Base-by-base conservation (phyloP, 352 stramenopile genomes). In the Phytophthora uliginosa region DNA sequence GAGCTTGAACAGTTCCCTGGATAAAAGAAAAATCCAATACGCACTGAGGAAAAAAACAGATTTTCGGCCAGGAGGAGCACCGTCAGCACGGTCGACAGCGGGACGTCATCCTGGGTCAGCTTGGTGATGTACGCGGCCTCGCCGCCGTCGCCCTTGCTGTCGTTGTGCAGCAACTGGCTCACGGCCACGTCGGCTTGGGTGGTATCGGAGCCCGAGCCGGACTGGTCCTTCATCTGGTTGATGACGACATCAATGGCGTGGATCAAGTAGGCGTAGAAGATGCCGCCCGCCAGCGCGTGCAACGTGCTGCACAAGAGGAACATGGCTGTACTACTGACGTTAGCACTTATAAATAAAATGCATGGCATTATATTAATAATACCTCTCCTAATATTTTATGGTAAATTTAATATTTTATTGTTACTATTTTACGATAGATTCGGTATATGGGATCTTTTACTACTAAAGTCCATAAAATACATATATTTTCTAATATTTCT, bases 1-100 rank as follows among this genome's bases (percentile, higher is more conserved):
- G 18, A 92, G 69, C 63, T 89, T 85, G 67, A 88, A 92, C 3
- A 92, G 60, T 34, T 92, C 85, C 7, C 68, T 50, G 7, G 83
- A 85, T 2, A 92, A 59, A 12, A 90, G 55, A 47, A 89, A 83
- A 55, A 92, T 86, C 85, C 85, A 92, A 69, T 90, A 92, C 13
- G 85, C 85, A 51, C 79, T 87, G 18, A 92, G 66, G 24, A 92
- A 63, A 90, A 88, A 36, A 89, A 86, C 22, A 92, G 66, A 63
- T 91, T 92, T 56, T 92, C 78, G 8, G 82, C 59, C 34, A 89
- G 56, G 18, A 92, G 69, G 22, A 91, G 63, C 22, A 77, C 69
- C 45, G 81, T 88, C 1, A 92, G 66, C 40, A 68, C 66, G 20
- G 72, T 81, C 10, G 73, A 78, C 26, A 90, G 66, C 31, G 75